These are phyloP conservation scores for Podaxis carcinomalis DNA, from an alignment of 768 basidiomycete genomes.

Conservation along the genomic window DNA sequence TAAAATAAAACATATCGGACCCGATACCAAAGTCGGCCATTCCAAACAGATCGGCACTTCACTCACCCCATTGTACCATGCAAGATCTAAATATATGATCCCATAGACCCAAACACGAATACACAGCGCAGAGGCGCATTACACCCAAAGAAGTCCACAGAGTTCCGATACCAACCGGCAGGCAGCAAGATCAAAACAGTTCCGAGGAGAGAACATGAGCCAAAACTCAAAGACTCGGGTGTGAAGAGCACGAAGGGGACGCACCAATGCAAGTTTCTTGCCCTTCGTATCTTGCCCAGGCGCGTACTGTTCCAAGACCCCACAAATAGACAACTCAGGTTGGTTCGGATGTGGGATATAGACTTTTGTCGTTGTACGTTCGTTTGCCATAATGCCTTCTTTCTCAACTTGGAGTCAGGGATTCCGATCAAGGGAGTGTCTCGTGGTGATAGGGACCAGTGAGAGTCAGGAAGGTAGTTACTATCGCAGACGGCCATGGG, in stretches of 20 bases:
- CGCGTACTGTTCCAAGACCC: slow-evolving; percentile 58
- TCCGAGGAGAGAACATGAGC: neutral
- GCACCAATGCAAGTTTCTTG: slow-evolving; percentile 61
- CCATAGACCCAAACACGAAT: neutral
- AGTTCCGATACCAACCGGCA: no score
- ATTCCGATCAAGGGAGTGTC: no score
- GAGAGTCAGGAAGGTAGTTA: no score
- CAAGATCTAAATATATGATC: slow-evolving; percentile 47
- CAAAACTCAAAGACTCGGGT: slow-evolving; percentile 9
- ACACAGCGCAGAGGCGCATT: neutral
- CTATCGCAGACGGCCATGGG: no score
- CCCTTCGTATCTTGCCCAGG: slow-evolving; percentile 48
- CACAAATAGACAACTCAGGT: slow-evolving; percentile 43
- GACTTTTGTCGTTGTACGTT: slow-evolving; percentile 43
- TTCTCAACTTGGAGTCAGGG: neutral
- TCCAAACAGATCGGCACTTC: slow-evolving; percentile 16
- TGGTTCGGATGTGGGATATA: slow-evolving; percentile 47
- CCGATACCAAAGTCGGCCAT: neutral
- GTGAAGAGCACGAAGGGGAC: slow-evolving; percentile 19
- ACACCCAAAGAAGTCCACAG: no score
- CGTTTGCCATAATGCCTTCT: slow-evolving; percentile 17
- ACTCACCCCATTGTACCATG: slow-evolving; percentile 77
- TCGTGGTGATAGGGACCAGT: no score
- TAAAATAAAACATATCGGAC: neutral
- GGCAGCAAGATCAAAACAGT: neutral